These are phyloP conservation scores for Candida bentonensis DNA, from an alignment of 805 yeast genomes.

Conservation along the genomic window DNA sequence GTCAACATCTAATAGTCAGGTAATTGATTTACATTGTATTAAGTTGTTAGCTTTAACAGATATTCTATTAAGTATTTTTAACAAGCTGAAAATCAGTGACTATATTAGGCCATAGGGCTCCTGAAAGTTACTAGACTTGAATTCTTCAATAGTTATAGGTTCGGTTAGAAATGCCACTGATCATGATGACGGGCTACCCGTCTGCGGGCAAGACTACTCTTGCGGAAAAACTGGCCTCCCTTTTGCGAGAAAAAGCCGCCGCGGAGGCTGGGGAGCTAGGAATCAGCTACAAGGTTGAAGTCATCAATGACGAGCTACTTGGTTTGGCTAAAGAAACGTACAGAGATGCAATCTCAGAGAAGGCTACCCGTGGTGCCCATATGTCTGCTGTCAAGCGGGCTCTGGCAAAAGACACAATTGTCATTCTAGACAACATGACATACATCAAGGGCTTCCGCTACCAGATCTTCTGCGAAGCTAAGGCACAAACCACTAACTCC, in stretches of 20 bases:
- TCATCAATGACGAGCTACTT: slow-evolving; percentile 66
- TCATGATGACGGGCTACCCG: background rate
- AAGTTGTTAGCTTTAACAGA: too few relatives aligned
- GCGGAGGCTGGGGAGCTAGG: background rate
- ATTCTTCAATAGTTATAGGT: too few relatives aligned
- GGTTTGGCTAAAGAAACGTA: slow-evolving; percentile 61
- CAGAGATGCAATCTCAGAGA: slow-evolving; percentile 60
- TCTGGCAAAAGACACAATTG: slow-evolving; percentile 52
- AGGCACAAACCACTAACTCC: slow-evolving; percentile 65
- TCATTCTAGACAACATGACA: slow-evolving; percentile 70
- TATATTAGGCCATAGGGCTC: too few relatives aligned
- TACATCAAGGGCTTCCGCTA: slow-evolving; percentile 94
- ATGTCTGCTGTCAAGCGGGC: slow-evolving; percentile 83
- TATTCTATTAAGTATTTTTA: too few relatives aligned
- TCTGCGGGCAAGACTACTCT: background rate
- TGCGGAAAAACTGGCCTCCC: background rate
- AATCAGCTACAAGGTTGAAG: slow-evolving; percentile 33
- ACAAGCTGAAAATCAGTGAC: too few relatives aligned
- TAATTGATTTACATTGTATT: too few relatives aligned
- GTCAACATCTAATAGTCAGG: too few relatives aligned
- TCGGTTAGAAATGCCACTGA: slow-evolving; percentile 1
- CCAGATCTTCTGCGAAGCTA: slow-evolving; percentile 88
- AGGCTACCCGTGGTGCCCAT: slow-evolving; percentile 68
- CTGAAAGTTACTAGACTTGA: too few relatives aligned
- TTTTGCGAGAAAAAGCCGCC: background rate